Conservation (phyloP, 2,329 filamentous ascomycete genomes). For the Monosporascus sp. region DNA sequence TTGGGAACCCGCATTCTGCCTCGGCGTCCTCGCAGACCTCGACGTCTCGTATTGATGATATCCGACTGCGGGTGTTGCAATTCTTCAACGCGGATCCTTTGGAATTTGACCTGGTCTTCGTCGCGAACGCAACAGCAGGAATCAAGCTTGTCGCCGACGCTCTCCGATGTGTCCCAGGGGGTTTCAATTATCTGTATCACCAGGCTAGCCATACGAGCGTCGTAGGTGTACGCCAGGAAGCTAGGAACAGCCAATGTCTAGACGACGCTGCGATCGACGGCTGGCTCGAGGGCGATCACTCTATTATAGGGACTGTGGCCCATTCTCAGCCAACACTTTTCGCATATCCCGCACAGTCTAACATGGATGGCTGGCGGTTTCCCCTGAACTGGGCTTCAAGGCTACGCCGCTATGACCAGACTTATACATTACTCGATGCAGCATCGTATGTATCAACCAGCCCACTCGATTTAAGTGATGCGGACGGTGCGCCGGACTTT, state of each 20-base stretch:
- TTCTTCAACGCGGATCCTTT: slow-evolving; percentile 80
- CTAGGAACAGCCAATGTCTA: slow-evolving; percentile 61
- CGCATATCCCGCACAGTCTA: slow-evolving; percentile 86
- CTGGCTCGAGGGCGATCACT: slow-evolving; percentile 51
- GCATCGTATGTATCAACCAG: slow-evolving; percentile 76
- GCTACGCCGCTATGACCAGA: slow-evolving; percentile 34
- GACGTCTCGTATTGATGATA: slow-evolving; percentile 68
- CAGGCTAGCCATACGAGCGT: slow-evolving; percentile 81
- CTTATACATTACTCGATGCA: slow-evolving; percentile 75
- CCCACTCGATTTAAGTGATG: slow-evolving; percentile 63
- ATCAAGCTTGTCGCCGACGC: slow-evolving; percentile 66
- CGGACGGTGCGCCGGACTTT: slow-evolving; percentile 69
- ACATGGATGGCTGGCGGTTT: slow-evolving; percentile 77
- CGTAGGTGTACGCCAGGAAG: slow-evolving; percentile 72
- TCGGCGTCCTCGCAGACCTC: slow-evolving; percentile 76
- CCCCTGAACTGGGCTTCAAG: slow-evolving; percentile 63
- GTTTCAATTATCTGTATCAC: slow-evolving; percentile 82
- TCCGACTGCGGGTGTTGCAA: slow-evolving; percentile 62
- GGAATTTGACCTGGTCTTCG: slow-evolving; percentile 73
- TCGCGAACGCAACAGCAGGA: slow-evolving; percentile 57
- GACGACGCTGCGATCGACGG: slow-evolving; percentile 55
- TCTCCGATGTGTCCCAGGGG: slow-evolving; percentile 60
- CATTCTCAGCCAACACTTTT: slow-evolving; percentile 44
- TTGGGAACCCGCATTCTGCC: slow-evolving; percentile 88
- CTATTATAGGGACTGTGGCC: slow-evolving; percentile 22